Percentiles rank a stretch among this genome's conserved stretches.
phyloP scores from a whole-genome alignment of 495 filamentous ascomycete genomes.

The Aspergillus taichungensis region DNA sequence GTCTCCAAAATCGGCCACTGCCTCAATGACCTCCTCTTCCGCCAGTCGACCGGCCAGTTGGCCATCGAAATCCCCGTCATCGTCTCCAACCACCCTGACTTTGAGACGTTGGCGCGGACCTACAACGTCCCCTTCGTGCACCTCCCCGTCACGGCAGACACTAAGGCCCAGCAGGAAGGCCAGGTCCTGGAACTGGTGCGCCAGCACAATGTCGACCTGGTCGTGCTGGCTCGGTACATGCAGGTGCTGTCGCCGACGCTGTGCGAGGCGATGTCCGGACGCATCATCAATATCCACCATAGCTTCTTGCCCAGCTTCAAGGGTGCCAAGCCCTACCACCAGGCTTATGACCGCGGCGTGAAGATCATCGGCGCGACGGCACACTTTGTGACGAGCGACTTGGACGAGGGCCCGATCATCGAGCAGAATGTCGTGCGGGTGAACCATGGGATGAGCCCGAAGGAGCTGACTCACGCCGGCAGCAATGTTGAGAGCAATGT shows the following conservation, averaged over 20 bases:
- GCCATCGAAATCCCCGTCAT: conserved; percentile 58
- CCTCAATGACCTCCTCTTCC: conserved; percentile 71
- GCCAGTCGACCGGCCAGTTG: conserved; percentile 48
- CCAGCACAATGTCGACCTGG: conserved; percentile 56
- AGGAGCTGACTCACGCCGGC: conserved; percentile 61
- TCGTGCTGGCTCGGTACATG: conserved; percentile 76
- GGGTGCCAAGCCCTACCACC: conserved; percentile 74
- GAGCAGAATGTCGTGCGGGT: conserved; percentile 66
- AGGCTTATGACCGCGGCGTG: conserved; percentile 67
- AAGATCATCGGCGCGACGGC: conserved; percentile 75
- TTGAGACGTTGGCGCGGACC: conserved; percentile 53
- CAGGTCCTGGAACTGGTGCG: conserved; percentile 55
- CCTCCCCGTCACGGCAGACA: conserved; percentile 60
- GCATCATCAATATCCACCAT: conserved; percentile 79
- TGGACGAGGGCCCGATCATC: conserved; percentile 73
- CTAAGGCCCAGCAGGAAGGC: conserved; percentile 58
- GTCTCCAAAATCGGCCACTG: conserved; percentile 76
- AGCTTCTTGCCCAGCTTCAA: conserved; percentile 72
- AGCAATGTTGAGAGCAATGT: conserved; percentile 70
- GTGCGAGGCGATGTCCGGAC: conserved; percentile 61
- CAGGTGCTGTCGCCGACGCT: conserved; percentile 66
- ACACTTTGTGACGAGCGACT: conserved; percentile 66
- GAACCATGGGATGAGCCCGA: conserved; percentile 59
- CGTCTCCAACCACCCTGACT: conserved; percentile 68
- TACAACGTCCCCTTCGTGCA: conserved; percentile 68